These are phyloP conservation scores for Hysterium pulicare DNA, from an alignment of 2,329 filamentous ascomycete species.

Conservation along the genomic window DNA sequence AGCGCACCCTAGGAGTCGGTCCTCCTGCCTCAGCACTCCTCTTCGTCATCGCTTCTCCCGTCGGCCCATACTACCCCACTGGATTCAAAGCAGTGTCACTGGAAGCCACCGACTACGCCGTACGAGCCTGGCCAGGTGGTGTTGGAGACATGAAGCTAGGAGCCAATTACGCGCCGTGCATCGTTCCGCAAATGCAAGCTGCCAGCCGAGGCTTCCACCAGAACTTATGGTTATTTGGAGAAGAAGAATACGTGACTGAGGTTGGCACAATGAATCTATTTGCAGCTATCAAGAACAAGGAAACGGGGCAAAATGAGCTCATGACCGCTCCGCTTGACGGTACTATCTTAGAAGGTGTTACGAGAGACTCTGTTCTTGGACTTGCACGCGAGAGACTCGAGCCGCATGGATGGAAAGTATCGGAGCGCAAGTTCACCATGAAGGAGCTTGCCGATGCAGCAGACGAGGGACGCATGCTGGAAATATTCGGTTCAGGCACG, in stretches of 20 bases:
- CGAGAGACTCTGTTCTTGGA: slow-evolving; percentile 82
- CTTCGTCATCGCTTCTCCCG: slow-evolving; percentile 92
- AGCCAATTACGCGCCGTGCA: slow-evolving; percentile 98
- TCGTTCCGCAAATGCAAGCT: slow-evolving; percentile 91
- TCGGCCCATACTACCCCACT: slow-evolving; percentile 96
- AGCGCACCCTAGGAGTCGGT: slow-evolving; percentile 87
- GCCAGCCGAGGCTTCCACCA: slow-evolving; percentile 92
- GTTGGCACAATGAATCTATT: slow-evolving; percentile 99
- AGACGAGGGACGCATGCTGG: slow-evolving; percentile 78
- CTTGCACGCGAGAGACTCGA: slow-evolving; percentile 79
- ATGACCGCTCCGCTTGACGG: slow-evolving; percentile 94
- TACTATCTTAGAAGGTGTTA: slow-evolving; percentile 93
- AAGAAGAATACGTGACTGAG: slow-evolving; percentile 94
- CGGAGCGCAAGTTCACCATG: slow-evolving; percentile 92
- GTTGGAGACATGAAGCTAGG: slow-evolving; percentile 98
- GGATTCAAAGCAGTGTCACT: slow-evolving; percentile 96
- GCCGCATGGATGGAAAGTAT: slow-evolving; percentile 83
- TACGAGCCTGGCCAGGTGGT: slow-evolving; percentile 95
- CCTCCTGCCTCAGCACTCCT: slow-evolving; percentile 89
- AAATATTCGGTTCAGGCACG: slow-evolving; percentile 91
- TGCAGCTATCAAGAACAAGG: slow-evolving; percentile 76
- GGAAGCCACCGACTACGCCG: slow-evolving; percentile 93
- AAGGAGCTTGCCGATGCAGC: slow-evolving; percentile 76
- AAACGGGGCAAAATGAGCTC: slow-evolving; percentile 86
- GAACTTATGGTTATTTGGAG: slow-evolving; percentile 95